Conservation (phyloP, 257 asterid species). For the Henckelia pumila region DNA sequence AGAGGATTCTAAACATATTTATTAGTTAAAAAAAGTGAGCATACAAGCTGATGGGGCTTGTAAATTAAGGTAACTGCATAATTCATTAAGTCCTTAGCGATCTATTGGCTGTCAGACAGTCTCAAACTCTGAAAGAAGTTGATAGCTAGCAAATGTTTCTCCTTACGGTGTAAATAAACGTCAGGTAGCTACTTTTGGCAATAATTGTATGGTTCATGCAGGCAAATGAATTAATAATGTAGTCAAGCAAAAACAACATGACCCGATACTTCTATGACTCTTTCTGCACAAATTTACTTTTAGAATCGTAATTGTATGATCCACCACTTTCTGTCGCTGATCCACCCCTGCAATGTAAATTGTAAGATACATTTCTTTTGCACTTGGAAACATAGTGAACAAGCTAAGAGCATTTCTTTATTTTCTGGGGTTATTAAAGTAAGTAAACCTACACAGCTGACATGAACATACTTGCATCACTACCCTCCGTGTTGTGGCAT, state of each 20-base stretch:
- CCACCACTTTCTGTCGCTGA: too few relatives aligned
- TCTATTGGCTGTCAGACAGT: neutral
- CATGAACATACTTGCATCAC: conserved; percentile 82
- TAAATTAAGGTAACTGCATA: neutral
- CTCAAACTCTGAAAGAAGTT: neutral
- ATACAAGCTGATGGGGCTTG: neutral
- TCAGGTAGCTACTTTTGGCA: neutral
- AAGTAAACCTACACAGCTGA: conserved; percentile 12
- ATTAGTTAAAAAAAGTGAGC: neutral
- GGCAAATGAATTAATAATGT: neutral
- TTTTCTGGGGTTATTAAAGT: neutral
- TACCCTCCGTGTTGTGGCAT: conserved; percentile 89
- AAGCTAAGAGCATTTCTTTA: neutral
- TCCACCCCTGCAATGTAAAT: too few relatives aligned
- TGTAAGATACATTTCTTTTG: neutral
- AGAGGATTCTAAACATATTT: neutral
- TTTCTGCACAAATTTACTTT: neutral
- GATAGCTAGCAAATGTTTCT: neutral
- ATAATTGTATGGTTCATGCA: neutral
- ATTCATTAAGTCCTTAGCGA: neutral
- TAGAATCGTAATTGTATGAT: neutral
- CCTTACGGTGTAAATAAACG: neutral
- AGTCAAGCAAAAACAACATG: neutral
- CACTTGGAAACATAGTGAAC: neutral
- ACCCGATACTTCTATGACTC: neutral